Percentiles rank a stretch among this genome's conserved stretches.
phyloP scores from a whole-genome alignment of 192 early-diverging fungal species.

The Gryganskiella cystojenkinii region DNA sequence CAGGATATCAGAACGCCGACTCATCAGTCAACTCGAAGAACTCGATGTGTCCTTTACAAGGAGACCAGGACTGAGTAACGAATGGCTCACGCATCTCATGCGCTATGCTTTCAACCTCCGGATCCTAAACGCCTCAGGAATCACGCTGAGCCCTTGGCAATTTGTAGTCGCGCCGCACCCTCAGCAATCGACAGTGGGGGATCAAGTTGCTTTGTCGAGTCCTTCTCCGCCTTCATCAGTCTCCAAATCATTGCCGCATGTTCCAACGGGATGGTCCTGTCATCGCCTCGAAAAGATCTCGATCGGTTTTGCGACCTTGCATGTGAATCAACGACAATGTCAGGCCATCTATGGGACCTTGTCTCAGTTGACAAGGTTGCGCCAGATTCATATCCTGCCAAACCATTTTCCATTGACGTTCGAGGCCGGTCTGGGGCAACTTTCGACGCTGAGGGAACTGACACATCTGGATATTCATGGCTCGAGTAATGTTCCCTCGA shows the following conservation, averaged over 20 bases:
- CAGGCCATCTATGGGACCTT: conserved; percentile 1
- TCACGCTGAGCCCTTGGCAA: neutral
- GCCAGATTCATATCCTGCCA: conserved; percentile 13
- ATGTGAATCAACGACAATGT: neutral
- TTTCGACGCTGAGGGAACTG: neutral
- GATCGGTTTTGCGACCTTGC: conserved; percentile 1
- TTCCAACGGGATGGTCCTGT: conserved; percentile 1
- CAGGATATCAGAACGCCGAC: neutral
- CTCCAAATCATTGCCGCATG: too few species aligned
- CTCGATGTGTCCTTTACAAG: conserved; percentile 5
- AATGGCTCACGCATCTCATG: conserved; percentile 7
- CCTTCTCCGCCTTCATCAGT: neutral
- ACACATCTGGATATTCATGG: conserved; percentile 8
- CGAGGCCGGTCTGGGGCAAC: conserved; percentile 4
- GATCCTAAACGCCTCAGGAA: conserved; percentile 5
- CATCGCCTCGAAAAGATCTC: neutral
- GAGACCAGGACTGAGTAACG: conserved; percentile 9
- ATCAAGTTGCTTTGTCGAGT: neutral
- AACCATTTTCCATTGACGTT: conserved; percentile 7
- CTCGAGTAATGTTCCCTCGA: neutral
- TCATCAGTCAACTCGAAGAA: conserved; percentile 6
- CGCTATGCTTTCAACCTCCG: neutral
- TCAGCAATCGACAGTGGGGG: neutral
- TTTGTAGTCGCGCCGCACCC: neutral
- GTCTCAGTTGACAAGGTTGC: neutral